Percentiles rank a stretch among this genome's conserved stretches.
Evolutionary conservation across 257 asterid genomes (phyloP).

Genomic region (Solanum corneliomulleri): DNA sequence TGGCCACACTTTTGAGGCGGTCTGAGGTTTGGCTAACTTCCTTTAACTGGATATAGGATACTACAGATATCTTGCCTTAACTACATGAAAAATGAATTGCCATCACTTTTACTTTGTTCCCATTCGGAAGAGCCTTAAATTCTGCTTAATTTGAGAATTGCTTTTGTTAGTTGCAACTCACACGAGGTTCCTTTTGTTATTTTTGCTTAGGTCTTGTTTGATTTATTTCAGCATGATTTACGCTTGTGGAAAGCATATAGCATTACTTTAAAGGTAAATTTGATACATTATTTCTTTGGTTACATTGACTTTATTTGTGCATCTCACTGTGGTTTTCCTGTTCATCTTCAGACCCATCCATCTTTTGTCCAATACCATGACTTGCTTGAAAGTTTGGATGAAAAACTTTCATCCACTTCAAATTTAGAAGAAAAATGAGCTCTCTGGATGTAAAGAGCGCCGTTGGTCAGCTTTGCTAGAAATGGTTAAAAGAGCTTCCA

Average conservation of each 20-base stretch:
- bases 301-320: not conserved
- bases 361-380: slow-evolving; percentile 67
- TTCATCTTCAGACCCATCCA: slow-evolving; percentile 45
- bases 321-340: slow-evolving; percentile 1
- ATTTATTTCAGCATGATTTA: slow-evolving; percentile 75
- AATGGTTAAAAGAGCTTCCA: not conserved
- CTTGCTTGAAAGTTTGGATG: slow-evolving; percentile 81
- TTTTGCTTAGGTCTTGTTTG: slow-evolving; percentile 69
- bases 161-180: not conserved
- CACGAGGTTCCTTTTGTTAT: slow-evolving; percentile 1
- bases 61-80: not conserved
- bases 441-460: slow-evolving; percentile 7
- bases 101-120: not conserved
- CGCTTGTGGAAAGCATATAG: slow-evolving; percentile 90
- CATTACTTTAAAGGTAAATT: slow-evolving; percentile 62
- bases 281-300: not conserved
- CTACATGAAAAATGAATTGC: not conserved
- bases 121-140: not conserved
- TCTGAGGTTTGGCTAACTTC: slow-evolving; percentile 55
- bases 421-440: slow-evolving; percentile 39
- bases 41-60: not conserved
- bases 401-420: slow-evolving; percentile 41
- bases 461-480: not conserved
- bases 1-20: slow-evolving; percentile 96
- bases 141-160: not conserved